A percentile compares a stretch with the other conserved stretches of the same genome.
phyloP scores from a whole-genome alignment of 306 rosid genomes.

The Canavalia ensiformis region DNA sequence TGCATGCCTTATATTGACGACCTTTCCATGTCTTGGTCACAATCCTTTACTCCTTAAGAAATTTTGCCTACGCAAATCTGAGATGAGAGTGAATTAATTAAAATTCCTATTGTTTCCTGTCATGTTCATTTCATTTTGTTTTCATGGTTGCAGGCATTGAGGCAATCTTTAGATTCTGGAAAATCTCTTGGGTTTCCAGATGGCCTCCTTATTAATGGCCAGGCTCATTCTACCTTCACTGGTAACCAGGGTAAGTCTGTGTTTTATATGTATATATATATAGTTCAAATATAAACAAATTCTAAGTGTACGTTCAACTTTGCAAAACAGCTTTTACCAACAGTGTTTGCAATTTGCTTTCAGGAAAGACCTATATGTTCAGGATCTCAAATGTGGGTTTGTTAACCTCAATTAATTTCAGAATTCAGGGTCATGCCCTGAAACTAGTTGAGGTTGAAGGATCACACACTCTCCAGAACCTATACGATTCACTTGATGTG shows the following conservation, averaged over 20 bases:
- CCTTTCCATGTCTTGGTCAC: no score
- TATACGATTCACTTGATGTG: constrained; percentile 87
- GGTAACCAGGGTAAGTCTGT: constrained; percentile 76
- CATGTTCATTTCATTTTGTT: constrained; percentile 14
- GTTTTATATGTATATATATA: not conserved
- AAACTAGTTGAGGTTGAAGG: constrained; percentile 95
- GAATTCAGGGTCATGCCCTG: constrained; percentile 83
- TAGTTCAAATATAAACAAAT: not conserved
- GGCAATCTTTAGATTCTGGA: constrained; percentile 79
- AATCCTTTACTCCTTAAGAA: not conserved
- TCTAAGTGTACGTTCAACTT: constrained; percentile 10
- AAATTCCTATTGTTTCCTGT: constrained; percentile 14
- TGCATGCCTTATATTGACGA: no score
- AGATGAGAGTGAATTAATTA: constrained; percentile 13
- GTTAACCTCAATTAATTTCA: constrained; percentile 81
- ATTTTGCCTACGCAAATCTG: not conserved
- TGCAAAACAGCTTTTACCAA: constrained; percentile 32
- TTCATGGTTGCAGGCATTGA: constrained; percentile 63
- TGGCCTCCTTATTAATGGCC: constrained; percentile 90
- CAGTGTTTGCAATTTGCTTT: constrained; percentile 38
- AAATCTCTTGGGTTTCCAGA: constrained; percentile 79
- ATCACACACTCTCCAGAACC: constrained; percentile 81
- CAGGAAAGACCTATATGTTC: constrained; percentile 95
- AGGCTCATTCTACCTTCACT: constrained; percentile 63
- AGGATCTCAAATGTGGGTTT: constrained; percentile 93